Evolutionary conservation across 2,329 filamentous ascomycete species (phyloP).

Genomic region (Epichloe elymi): DNA sequence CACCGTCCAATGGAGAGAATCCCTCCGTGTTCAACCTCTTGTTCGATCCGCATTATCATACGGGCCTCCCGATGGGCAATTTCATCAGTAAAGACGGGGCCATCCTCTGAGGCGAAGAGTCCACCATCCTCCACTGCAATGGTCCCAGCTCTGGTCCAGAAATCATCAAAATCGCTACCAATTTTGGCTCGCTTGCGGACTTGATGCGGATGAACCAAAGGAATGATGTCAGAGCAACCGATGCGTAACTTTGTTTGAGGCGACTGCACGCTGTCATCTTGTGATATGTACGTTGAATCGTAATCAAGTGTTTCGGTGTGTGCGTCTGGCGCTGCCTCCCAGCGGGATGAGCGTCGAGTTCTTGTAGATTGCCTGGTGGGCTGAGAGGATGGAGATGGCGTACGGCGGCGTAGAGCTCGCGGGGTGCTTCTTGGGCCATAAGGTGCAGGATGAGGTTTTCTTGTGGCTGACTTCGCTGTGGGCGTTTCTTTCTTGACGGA

Average conservation of each 20-base stretch:
- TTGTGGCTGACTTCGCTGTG: conserved; percentile 18
- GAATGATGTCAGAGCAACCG: conserved; percentile 27
- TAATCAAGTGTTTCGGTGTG: conserved; percentile 6
- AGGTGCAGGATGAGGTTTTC: conserved; percentile 11
- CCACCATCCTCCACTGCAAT: conserved; percentile 47
- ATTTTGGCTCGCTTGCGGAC: conserved; percentile 40
- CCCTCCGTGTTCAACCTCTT: conserved; percentile 63
- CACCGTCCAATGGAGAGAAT: conserved; percentile 58
- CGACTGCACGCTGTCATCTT: conserved; percentile 17
- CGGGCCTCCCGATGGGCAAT: conserved; percentile 55
- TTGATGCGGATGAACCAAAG: conserved; percentile 46
- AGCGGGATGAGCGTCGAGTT: conserved; percentile 29
- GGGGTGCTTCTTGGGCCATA: conserved; percentile 16
- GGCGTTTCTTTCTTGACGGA: conserved; percentile 14
- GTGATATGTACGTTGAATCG: conserved; percentile 7
- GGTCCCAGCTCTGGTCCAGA: conserved; percentile 34
- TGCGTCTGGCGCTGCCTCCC: conserved; percentile 16
- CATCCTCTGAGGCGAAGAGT: conserved; percentile 41
- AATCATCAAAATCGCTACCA: conserved; percentile 43
- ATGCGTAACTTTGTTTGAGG: conserved; percentile 38
- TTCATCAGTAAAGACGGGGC: conserved; percentile 43
- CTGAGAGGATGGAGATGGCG: conserved; percentile 27
- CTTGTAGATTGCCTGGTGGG: conserved; percentile 28
- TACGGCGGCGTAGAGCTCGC: conserved; percentile 25
- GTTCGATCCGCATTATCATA: conserved; percentile 55